These are phyloP conservation scores for Sarocladium oryzae DNA, from an alignment of 2,329 filamentous ascomycete genomes.

Conservation along the genomic window DNA sequence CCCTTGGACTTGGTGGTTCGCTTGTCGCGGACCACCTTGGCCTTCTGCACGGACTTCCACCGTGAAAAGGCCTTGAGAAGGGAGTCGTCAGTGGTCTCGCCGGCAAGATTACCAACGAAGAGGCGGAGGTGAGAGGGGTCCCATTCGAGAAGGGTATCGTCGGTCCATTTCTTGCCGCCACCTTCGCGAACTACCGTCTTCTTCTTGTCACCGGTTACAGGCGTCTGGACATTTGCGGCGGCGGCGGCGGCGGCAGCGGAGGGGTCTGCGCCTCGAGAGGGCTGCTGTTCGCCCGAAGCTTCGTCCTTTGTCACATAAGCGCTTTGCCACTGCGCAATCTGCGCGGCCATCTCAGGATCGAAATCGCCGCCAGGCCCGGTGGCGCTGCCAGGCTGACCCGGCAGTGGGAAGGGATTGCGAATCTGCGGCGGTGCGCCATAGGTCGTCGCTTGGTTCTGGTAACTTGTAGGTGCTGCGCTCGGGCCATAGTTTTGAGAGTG, in stretches of 20 bases:
- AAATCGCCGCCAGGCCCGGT: constrained; percentile 28
- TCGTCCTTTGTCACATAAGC: constrained; percentile 68
- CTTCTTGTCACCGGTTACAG: constrained; percentile 52
- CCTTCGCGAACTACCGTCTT: constrained; percentile 86
- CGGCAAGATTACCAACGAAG: constrained; percentile 93
- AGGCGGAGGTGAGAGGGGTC: constrained; percentile 89
- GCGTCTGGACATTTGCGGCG: constrained; percentile 26
- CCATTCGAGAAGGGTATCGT: constrained; percentile 87
- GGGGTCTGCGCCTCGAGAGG: constrained; percentile 33
- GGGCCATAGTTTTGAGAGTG: constrained; percentile 19
- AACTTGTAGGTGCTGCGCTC: constrained; percentile 22
- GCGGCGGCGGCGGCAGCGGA: constrained; percentile 17
- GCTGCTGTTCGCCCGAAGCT: constrained; percentile 25
- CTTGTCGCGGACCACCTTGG: constrained; percentile 90
- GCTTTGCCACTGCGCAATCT: constrained; percentile 92
- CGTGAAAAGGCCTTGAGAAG: constrained; percentile 87
- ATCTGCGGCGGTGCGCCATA: constrained; percentile 54
- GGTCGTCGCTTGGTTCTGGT: constrained; percentile 29
- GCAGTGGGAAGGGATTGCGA: constrained; percentile 72
- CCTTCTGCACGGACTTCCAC: constrained; percentile 85
- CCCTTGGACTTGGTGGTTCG: constrained; percentile 93
- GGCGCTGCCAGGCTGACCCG: constrained; percentile 46
- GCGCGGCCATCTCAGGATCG: constrained; percentile 79
- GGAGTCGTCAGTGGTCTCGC: constrained; percentile 94
- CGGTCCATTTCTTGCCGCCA: constrained; percentile 89